These are phyloP conservation scores for Phytophthora chlamydospora DNA, from an alignment of 352 stramenopile species.

Conservation along the genomic window DNA sequence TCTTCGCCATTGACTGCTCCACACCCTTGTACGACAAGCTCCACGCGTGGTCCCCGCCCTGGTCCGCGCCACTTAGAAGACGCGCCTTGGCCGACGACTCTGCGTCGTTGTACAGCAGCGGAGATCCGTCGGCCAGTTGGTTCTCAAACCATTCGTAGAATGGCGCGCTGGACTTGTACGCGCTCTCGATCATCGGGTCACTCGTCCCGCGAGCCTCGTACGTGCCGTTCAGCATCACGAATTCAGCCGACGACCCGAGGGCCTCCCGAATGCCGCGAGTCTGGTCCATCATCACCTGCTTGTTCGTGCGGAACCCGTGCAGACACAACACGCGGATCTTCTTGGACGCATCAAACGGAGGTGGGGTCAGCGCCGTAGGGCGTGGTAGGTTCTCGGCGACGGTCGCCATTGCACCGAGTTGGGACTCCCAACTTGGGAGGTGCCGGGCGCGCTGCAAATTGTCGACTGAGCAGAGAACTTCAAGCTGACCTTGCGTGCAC, in stretches of 20 bases:
- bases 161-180: conserved; percentile 32
- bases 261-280: conserved; percentile 42
- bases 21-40: conserved; percentile 41
- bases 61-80: conserved; percentile 31
- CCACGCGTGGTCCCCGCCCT: conserved; percentile 36
- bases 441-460: conserved; percentile 24
- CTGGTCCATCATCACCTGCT: conserved; percentile 52
- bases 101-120: conserved; percentile 40
- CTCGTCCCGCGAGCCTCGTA: conserved; percentile 43
- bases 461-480: conserved; percentile 38
- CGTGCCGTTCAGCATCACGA: conserved; percentile 48
- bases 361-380: conserved; percentile 17
- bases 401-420: conserved; percentile 16
- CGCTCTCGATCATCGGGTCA: conserved; percentile 40
- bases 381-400: conserved; percentile 23
- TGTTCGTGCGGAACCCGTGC: conserved; percentile 63
- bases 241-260: conserved; percentile 42
- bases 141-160: conserved; percentile 62
- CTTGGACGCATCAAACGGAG: conserved; percentile 12
- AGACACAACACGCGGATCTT: conserved; percentile 58
- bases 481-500: conserved; percentile 26
- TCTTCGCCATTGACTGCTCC: conserved; percentile 42
- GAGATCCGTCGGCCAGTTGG: conserved; percentile 30
- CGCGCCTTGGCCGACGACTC: conserved; percentile 38
- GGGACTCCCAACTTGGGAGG: neutral